phyloP scores from a whole-genome alignment of 2,329 filamentous ascomycete species.

The Pyrenochaeta sp. region DNA sequence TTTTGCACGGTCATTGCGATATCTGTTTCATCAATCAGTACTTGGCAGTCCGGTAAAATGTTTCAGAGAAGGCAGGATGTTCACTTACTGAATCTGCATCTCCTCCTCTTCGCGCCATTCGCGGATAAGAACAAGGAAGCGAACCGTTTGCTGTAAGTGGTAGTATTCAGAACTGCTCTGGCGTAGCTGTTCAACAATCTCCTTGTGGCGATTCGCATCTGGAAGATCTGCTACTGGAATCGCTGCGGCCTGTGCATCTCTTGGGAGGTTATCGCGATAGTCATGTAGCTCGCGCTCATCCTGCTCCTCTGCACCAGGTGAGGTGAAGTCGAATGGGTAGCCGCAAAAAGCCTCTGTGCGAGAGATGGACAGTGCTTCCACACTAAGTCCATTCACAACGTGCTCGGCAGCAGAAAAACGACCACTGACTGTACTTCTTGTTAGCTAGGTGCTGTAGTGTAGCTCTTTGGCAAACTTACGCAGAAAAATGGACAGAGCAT shows the following conservation, averaged over 20 bases:
- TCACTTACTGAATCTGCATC: constrained; percentile 42
- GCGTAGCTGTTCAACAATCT: constrained; percentile 30
- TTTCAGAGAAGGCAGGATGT: too few relatives aligned
- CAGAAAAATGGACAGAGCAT: constrained; percentile 83
- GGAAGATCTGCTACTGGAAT: constrained; percentile 29
- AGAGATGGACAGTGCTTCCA: constrained; percentile 53
- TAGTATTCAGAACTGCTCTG: constrained; percentile 46
- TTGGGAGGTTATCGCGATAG: constrained; percentile 27
- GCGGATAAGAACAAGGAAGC: constrained; percentile 51
- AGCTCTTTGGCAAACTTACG: constrained; percentile 64
- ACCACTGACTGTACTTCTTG: constrained; percentile 48
- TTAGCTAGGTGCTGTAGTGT: constrained; percentile 21
- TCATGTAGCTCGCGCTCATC: constrained; percentile 30
- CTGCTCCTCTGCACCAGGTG: constrained; percentile 34
- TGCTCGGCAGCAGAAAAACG: constrained; percentile 63
- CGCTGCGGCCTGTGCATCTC: constrained; percentile 23
- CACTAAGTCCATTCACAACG: constrained; percentile 59
- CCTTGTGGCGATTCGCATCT: constrained; percentile 24
- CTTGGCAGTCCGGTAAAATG: neutral
- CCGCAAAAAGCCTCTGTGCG: constrained; percentile 53
- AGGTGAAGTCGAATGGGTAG: constrained; percentile 45
- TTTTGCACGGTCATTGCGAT: constrained; percentile 19
- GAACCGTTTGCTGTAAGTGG: constrained; percentile 53
- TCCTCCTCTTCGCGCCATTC: constrained; percentile 54
- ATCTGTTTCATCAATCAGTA: constrained; percentile 14